phyloP scores from a whole-genome alignment of 306 rosid genomes.

The Casuarina cunninghamiana region DNA sequence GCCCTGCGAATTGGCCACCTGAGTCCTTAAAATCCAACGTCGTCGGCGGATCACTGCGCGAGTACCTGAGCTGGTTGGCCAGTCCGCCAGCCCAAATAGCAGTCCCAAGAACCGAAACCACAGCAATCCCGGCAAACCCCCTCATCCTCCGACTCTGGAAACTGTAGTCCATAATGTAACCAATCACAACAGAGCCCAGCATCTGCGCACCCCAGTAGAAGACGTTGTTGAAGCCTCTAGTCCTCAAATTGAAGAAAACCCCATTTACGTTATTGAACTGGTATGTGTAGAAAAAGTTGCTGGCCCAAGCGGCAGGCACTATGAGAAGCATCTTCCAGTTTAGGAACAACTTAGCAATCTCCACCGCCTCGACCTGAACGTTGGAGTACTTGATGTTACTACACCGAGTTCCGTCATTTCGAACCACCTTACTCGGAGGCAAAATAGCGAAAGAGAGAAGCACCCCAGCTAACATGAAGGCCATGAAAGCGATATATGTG shows the following conservation, averaged over 20 bases:
- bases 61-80: conserved; percentile 62
- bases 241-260: conserved; percentile 64
- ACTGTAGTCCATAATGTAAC: conserved; percentile 78
- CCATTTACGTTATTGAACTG: conserved; percentile 82
- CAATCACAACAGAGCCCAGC: conserved; percentile 80
- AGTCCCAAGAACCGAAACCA: conserved; percentile 56
- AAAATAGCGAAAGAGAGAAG: conserved; percentile 53
- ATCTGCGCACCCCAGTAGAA: conserved; percentile 96
- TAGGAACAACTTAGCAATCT: conserved; percentile 52
- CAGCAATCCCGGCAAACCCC: conserved; percentile 61
- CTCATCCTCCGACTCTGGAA: conserved; percentile 71
- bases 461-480: conserved; percentile 65
- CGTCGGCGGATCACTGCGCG: conserved; percentile 10
- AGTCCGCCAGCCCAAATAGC: conserved; percentile 85
- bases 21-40: conserved; percentile 73
- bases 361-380: conserved; percentile 43
- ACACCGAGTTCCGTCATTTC: conserved; percentile 73
- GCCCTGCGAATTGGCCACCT: conserved; percentile 58
- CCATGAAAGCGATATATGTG: conserved; percentile 86
- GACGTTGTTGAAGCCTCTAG: conserved; percentile 88
- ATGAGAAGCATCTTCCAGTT: conserved; percentile 89
- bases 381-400: conserved; percentile 60
- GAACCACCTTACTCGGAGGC: conserved; percentile 65
- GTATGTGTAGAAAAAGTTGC: conserved; percentile 82
- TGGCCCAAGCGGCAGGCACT: conserved; percentile 80